Conservation (phyloP, 2,329 filamentous ascomycete species). For the Fusarium vanettenii region DNA sequence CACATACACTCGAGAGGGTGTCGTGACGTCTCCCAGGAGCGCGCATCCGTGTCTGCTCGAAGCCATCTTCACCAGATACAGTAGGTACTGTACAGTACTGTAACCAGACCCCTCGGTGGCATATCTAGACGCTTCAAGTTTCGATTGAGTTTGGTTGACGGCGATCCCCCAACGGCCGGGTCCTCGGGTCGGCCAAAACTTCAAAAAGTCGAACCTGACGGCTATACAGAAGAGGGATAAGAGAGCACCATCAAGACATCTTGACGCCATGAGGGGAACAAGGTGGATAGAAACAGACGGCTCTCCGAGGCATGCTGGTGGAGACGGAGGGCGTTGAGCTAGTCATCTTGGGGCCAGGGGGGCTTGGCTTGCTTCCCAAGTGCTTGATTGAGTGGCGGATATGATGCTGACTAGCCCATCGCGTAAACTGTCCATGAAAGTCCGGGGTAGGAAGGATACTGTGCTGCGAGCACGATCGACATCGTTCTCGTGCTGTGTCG, state of each 20-base stretch:
- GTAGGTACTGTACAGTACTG: not conserved
- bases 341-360: constrained; percentile 9
- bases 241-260: constrained; percentile 12
- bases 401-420: constrained; percentile 23
- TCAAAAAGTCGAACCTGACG: not conserved
- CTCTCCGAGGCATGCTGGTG: not conserved
- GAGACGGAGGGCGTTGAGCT: constrained; percentile 31
- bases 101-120: not conserved
- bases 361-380: constrained; percentile 8
- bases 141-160: not conserved
- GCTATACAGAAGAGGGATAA: not conserved
- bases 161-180: constrained; percentile 23
- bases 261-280: constrained; percentile 14
- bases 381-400: constrained; percentile 32
- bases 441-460: not conserved
- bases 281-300: not conserved
- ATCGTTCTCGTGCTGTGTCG: not conserved
- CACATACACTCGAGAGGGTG: not conserved
- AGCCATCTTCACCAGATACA: not conserved
- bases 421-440: constrained; percentile 4
- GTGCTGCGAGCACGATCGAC: not conserved
- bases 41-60: not conserved
- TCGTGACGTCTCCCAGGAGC: not conserved
- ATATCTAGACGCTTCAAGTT: not conserved
- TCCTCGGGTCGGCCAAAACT: constrained; percentile 16